phyloP scores from a whole-genome alignment of 1,139 yeast genomes.

The Saccharomycopsis hybrid region DNA sequence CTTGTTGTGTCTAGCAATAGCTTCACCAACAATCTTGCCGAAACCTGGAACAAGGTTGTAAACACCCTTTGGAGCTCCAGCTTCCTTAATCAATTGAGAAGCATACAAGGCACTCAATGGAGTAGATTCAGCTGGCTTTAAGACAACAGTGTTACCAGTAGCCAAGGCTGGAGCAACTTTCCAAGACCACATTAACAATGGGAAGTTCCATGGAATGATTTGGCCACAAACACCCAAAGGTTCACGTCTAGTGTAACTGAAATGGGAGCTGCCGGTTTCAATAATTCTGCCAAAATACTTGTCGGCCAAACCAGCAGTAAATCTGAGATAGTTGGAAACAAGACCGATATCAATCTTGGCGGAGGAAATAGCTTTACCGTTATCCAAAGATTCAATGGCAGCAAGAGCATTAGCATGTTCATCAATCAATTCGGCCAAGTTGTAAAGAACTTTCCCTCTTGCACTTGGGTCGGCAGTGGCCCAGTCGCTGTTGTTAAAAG shows the following conservation, averaged over 20 bases:
- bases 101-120: constrained; percentile 72
- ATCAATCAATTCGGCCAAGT: constrained; percentile 62
- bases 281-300: constrained; percentile 63
- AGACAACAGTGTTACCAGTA: constrained; percentile 72
- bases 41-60: constrained; percentile 70
- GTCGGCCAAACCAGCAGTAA: constrained; percentile 82
- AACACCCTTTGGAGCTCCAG: constrained; percentile 78
- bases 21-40: constrained; percentile 74
- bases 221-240: constrained; percentile 80
- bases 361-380: constrained; percentile 64
- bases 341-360: constrained; percentile 54
- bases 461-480: constrained; percentile 40
- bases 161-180: constrained; percentile 81
- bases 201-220: constrained; percentile 87
- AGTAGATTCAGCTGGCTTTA: constrained; percentile 80
- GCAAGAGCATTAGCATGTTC: constrained; percentile 54
- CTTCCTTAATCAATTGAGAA: constrained; percentile 54
- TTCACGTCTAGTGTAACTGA: constrained; percentile 54
- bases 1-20: constrained; percentile 59
- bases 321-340: constrained; percentile 50
- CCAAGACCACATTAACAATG: constrained; percentile 79
- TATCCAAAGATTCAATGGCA: constrained; percentile 75
- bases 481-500: constrained; percentile 42
- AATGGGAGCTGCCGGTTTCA: constrained; percentile 57
- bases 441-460: constrained; percentile 51